Evolutionary conservation across 768 basidiomycete species (phyloP), one percentile per base, ranked within the genome.

Genomic region (Pluteus cervinus): DNA sequence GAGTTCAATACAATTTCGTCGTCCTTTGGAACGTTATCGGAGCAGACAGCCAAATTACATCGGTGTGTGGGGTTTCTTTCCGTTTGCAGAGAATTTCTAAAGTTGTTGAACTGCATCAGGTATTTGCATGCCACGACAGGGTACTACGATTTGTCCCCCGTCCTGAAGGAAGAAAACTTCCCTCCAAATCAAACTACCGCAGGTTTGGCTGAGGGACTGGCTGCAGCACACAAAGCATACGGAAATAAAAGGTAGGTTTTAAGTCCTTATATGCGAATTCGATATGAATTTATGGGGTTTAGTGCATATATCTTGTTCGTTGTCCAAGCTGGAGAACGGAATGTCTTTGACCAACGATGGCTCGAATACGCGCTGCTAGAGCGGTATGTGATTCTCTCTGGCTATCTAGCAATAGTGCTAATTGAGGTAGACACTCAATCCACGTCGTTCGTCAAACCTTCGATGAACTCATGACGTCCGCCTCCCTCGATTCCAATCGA

Each of bases 1-100:
- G 94, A 99, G 57, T 96, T 97, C 63, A 99, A 99, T 55, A 96
- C 94, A 7, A 93, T 97, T 45, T 89, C 92, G 2, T 77, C 82
- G 1, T 92, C 91, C 1, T 94, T 97, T 56, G 94, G 91, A 0
- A 53, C 80, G 1, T 66, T 97, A 10, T 86, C 86, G 0, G 68
- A 86, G 44, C 69, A 66, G 24, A 65, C 71, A 7, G 69, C 83
- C 3, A 74, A 76, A 16, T 56, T 97, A 54, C 94, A 98, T 60
- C 70, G 80, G 89, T 91, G 47, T 33, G 65, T 37, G 23, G 21
- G 10, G 3, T 28, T 28, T 9, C 9, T 28, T 28, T n/a, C n/a
- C n/a, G n/a, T n/a, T n/a, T n/a, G n/a, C n/a, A n/a, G n/a, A n/a
- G n/a, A n/a, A n/a, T n/a, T n/a, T n/a, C n/a, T n/a, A n/a, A n/a